Percentiles rank a stretch among this genome's conserved stretches.
phyloP scores from a whole-genome alignment of 2,329 filamentous ascomycete species.

The Penicillium sp. region DNA sequence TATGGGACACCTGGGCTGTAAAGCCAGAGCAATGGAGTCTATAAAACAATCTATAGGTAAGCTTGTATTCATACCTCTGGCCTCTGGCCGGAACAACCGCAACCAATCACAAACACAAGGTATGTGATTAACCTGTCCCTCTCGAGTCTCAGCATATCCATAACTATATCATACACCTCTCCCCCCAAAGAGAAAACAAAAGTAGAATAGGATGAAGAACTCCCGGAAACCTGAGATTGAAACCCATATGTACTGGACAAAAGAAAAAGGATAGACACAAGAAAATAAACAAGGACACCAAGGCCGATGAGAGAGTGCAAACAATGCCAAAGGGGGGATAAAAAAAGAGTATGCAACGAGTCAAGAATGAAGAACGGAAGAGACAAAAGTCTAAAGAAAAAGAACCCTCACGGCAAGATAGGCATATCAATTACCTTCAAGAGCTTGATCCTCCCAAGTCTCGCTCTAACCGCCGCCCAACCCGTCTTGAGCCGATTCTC shows the following conservation, averaged over 20 bases:
- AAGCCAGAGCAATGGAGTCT: background rate
- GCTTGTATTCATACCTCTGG: too few species aligned
- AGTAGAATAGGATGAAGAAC: slow-evolving; percentile 11
- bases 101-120: background rate
- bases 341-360: slow-evolving; percentile 4
- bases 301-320: background rate
- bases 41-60: too few species aligned
- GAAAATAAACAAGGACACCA: slow-evolving; percentile 8
- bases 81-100: background rate
- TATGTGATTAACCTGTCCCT: background rate
- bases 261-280: slow-evolving; percentile 16
- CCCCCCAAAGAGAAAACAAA: slow-evolving; percentile 5
- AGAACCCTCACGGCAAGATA: slow-evolving; percentile 22
- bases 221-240: slow-evolving; percentile 17
- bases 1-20: background rate
- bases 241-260: slow-evolving; percentile 28
- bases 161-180: background rate
- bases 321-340: background rate
- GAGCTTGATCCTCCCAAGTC: slow-evolving; percentile 29
- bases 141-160: background rate
- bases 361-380: background rate
- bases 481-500: slow-evolving; percentile 38
- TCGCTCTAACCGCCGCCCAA: slow-evolving; percentile 34
- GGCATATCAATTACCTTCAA: slow-evolving; percentile 26
- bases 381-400: background rate